A percentile compares a stretch with the other conserved stretches of the same genome.
phyloP scores from a whole-genome alignment of 805 yeast species.

The Wickerhamiella galacta region DNA sequence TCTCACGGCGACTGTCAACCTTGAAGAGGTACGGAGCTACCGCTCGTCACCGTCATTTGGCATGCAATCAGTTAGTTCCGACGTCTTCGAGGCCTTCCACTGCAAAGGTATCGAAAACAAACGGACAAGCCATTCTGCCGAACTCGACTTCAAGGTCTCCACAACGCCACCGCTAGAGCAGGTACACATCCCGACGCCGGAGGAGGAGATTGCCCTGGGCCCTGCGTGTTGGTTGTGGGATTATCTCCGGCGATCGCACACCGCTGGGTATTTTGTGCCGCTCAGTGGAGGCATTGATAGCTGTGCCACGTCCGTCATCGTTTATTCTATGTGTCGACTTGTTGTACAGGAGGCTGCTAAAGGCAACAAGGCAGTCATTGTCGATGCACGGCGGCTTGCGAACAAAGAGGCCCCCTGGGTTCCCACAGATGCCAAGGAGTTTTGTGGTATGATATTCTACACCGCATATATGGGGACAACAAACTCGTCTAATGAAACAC shows the following conservation, averaged over 20 bases:
- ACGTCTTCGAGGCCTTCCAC: neutral
- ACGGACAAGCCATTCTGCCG: conserved; percentile 1
- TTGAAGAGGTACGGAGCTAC: conserved; percentile 78
- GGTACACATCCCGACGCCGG: conserved; percentile 60
- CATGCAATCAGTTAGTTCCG: conserved; percentile 33
- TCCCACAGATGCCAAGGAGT: conserved; percentile 60
- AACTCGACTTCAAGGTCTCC: conserved; percentile 29
- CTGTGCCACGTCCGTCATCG: conserved; percentile 92
- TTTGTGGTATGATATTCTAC: conserved; percentile 64
- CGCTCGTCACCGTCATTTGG: conserved; percentile 59
- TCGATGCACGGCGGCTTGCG: conserved; percentile 56
- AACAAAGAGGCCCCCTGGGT: conserved; percentile 38
- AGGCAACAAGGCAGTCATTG: conserved; percentile 62
- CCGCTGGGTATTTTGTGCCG: conserved; percentile 86
- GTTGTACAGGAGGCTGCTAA: conserved; percentile 51
- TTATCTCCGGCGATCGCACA: conserved; percentile 74
- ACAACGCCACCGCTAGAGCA: conserved; percentile 32
- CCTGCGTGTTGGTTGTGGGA: conserved; percentile 99
- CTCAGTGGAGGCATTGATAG: conserved; percentile 95
- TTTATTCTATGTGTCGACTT: conserved; percentile 82
- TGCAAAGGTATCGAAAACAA: neutral
- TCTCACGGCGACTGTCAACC: conserved; percentile 81
- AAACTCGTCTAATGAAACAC: conserved; percentile 79
- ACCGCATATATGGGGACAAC: conserved; percentile 92
- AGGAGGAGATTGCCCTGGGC: conserved; percentile 92